phyloP scores from a whole-genome alignment of 108 stramenopile species.

The Pinguiococcus pyrenoidosus region DNA sequence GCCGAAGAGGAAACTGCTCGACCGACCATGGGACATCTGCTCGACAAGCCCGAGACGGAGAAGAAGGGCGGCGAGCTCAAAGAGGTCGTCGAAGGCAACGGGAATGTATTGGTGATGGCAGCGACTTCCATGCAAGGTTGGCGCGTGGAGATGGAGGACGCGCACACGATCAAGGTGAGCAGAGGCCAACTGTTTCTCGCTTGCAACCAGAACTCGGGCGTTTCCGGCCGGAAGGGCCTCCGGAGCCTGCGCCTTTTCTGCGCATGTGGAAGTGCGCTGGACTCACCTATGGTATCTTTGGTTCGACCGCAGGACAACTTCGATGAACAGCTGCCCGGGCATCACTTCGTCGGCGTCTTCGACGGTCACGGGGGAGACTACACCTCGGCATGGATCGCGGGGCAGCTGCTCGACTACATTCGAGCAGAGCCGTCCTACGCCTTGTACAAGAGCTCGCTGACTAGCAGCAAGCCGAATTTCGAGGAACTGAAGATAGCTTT shows the following conservation, averaged over 20 bases:
- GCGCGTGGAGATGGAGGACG: slow-evolving; percentile 38
- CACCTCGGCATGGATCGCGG: too few species aligned
- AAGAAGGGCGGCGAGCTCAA: slow-evolving; percentile 5
- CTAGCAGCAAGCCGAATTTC: background rate
- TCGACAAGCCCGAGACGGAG: slow-evolving; percentile 32
- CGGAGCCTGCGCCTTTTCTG: too few species aligned
- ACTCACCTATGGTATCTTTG: too few species aligned
- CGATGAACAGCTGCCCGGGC: slow-evolving; percentile 11
- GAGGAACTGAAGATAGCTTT: slow-evolving; percentile 16
- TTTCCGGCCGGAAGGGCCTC: too few species aligned
- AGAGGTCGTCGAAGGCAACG: background rate
- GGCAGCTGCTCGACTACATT: background rate
- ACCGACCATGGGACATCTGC: slow-evolving; percentile 12
- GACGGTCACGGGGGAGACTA: slow-evolving; percentile 26
- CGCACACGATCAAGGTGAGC: slow-evolving; percentile 22
- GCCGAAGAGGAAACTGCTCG: too few species aligned
- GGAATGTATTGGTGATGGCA: slow-evolving; percentile 18
- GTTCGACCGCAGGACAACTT: too few species aligned
- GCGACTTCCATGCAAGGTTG: slow-evolving; percentile 36
- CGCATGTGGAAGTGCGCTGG: too few species aligned
- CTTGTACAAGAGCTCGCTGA: background rate
- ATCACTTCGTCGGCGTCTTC: slow-evolving; percentile 32
- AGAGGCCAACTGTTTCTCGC: too few species aligned
- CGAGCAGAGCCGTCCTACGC: background rate
- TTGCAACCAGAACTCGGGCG: too few species aligned